Percentiles rank a stretch among this genome's conserved stretches.
Evolutionary conservation across 2,329 filamentous ascomycete genomes (phyloP).

Genomic region (Plectosphaerella cucumerina): DNA sequence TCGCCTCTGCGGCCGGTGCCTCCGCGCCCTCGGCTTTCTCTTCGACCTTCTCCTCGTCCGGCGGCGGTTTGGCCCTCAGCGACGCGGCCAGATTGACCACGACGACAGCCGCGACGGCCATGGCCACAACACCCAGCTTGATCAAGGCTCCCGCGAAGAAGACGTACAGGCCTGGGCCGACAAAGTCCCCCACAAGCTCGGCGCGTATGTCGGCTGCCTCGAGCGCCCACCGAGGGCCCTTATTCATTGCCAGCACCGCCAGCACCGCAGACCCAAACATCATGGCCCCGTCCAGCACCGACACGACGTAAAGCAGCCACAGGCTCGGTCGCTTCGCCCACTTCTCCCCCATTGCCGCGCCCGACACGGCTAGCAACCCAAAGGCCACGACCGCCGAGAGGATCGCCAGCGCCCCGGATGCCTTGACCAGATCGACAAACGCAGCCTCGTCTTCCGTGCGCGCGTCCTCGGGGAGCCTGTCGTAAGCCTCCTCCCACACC

Average conservation of each 20-base stretch:
- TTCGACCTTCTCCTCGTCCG: slow-evolving; percentile 4
- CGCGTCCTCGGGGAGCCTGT: background rate
- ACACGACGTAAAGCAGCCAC: background rate
- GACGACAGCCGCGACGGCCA: background rate
- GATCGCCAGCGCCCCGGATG: background rate
- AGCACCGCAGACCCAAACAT: background rate
- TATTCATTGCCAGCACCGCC: background rate
- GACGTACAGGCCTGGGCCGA: background rate
- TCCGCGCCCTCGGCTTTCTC: background rate
- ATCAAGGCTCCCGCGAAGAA: background rate
- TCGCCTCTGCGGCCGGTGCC: background rate
- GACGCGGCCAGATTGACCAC: background rate
- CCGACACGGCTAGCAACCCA: background rate
- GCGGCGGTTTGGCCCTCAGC: slow-evolving; percentile 4
- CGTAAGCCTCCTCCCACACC: background rate
- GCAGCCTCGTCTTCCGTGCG: background rate
- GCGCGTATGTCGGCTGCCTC: background rate
- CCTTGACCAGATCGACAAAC: background rate
- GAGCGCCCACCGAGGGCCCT: background rate
- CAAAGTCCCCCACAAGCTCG: background rate
- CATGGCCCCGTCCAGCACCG: background rate
- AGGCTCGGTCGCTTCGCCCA: background rate
- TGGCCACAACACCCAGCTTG: background rate
- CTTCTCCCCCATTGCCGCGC: background rate
- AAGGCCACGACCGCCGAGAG: background rate